Percentiles rank a stretch among this genome's conserved stretches.
These are phyloP conservation scores for Aspergillus arachidicola DNA, from an alignment of 2,329 filamentous ascomycete genomes.

Conservation along the genomic window DNA sequence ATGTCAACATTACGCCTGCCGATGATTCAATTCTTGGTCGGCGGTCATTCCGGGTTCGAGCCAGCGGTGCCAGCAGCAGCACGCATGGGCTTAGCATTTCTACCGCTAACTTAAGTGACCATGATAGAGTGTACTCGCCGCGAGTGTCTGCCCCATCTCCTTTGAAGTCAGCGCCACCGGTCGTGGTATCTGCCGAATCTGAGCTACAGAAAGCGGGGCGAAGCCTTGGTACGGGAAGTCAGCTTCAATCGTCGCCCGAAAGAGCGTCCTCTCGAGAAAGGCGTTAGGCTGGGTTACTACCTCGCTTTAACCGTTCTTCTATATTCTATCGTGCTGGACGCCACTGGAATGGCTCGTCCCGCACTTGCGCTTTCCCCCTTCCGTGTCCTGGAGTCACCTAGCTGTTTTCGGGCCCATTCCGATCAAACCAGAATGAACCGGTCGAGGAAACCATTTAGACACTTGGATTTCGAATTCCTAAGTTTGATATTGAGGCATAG, in stretches of 20 bases:
- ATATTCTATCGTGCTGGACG: conserved; percentile 4
- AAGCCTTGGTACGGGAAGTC: conserved; percentile 33
- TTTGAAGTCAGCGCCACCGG: conserved; percentile 35
- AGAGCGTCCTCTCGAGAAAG: conserved; percentile 12
- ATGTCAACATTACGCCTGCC: conserved; percentile 28
- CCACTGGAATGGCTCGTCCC: conserved; percentile 16
- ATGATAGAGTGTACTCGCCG: conserved; percentile 25
- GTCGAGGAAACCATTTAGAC: background rate
- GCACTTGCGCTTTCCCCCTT: background rate
- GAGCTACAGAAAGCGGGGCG: conserved; percentile 25
- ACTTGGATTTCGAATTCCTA: background rate
- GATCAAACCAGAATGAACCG: background rate
- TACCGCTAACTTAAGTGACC: conserved; percentile 34
- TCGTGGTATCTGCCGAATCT: conserved; percentile 31
- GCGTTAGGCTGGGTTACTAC: conserved; percentile 11
- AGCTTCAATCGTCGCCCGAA: conserved; percentile 23
- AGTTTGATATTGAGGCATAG: conserved; percentile 1
- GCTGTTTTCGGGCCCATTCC: background rate
- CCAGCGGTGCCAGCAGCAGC: conserved; percentile 33
- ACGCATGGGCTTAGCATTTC: conserved; percentile 31
- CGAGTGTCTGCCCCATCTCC: conserved; percentile 25
- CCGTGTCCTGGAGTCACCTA: background rate
- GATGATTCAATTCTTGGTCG: conserved; percentile 26
- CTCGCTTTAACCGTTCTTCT: background rate
- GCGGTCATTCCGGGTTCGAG: conserved; percentile 37